Evolutionary conservation across 495 filamentous ascomycete genomes (phyloP).

Genomic region (Bacidia rubella): DNA sequence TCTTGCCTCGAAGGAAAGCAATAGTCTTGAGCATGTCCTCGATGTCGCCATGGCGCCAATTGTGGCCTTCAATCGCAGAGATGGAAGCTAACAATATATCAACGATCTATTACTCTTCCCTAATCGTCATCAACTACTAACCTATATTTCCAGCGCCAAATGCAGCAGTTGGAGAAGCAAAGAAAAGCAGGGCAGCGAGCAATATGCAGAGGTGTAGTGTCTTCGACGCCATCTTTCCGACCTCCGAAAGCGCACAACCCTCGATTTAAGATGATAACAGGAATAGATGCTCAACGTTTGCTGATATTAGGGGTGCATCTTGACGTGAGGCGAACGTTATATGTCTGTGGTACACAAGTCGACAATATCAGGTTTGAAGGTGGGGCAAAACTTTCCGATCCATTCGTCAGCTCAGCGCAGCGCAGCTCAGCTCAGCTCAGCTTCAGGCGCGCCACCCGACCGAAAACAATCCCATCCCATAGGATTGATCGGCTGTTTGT

Average conservation of each 20-base stretch:
- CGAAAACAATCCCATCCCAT: not conserved
- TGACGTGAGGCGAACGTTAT: too few relatives aligned
- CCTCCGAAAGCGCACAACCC: not conserved
- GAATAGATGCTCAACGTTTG: too few relatives aligned
- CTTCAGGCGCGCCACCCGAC: too few relatives aligned
- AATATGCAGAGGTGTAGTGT: slow-evolving; percentile 14
- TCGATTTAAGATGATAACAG: not conserved
- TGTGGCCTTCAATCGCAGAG: slow-evolving; percentile 82
- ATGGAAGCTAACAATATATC: slow-evolving; percentile 47
- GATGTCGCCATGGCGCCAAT: slow-evolving; percentile 96
- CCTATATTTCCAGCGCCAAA: slow-evolving; percentile 75
- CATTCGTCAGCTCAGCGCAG: too few relatives aligned
- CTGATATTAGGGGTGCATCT: too few relatives aligned
- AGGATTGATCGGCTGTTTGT: too few relatives aligned
- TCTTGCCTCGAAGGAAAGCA: slow-evolving; percentile 76
- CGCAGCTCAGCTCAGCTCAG: too few relatives aligned
- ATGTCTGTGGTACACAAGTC: not conserved
- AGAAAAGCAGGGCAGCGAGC: slow-evolving; percentile 48
- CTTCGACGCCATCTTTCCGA: not conserved
- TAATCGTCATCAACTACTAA: slow-evolving; percentile 3
- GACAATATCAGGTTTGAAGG: too few relatives aligned
- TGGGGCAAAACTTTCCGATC: not conserved
- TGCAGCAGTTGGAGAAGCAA: slow-evolving; percentile 44
- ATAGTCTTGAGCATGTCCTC: slow-evolving; percentile 88
- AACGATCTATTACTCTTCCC: not conserved